Base-by-base conservation (phyloP, 306 rosid genomes). In the Vicia villosa region DNA sequence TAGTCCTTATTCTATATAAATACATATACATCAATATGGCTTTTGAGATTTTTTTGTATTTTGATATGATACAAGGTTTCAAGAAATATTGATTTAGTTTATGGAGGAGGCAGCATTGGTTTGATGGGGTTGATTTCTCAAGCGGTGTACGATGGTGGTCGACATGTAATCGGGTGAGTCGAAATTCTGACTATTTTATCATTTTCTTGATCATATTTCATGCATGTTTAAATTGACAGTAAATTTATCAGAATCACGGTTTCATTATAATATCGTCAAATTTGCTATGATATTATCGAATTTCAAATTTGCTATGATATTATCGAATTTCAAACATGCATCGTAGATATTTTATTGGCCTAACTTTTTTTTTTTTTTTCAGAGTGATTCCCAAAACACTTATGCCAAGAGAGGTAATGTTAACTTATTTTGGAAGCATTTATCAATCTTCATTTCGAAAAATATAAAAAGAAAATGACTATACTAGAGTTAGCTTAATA, bases 51-150 rank as follows among this genome's bases (percentile, higher is more conserved):
- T 30, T 0, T 8, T 26, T 64, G 28, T 17, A 43, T n/a, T 72
- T 55, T 66, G 75, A 65, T 79, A 69, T 73, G 47, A 3, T 3
- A 12, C 77, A 58, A 93, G 98, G 98, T 93, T 68, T 82, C 90
- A 28, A 88, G 89, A 78, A 80, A 93, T 79, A 93, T 93, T 81
- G 98, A 93, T 83, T 79, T 93, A 72, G 98, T 93, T 63, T 93
- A 93, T 72, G 98, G 98, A 74, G 98, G 98, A 73, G 98, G 98
- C 13, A 93, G 98, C 83, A 82, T 93, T 74, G 98, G 98, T 49
- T 80, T 93, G 85, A 93, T 93, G 98, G 98, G 98, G 20, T 80
- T 88, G 82, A 83, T 93, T 62, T 93, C 98, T 51, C 97, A 93
- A 68, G 96, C 98, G 54, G 98, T 93, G 37, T 81, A 85, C 43